Conservation (phyloP, 768 basidiomycete species). For the Leccinum longicurvipes region DNA sequence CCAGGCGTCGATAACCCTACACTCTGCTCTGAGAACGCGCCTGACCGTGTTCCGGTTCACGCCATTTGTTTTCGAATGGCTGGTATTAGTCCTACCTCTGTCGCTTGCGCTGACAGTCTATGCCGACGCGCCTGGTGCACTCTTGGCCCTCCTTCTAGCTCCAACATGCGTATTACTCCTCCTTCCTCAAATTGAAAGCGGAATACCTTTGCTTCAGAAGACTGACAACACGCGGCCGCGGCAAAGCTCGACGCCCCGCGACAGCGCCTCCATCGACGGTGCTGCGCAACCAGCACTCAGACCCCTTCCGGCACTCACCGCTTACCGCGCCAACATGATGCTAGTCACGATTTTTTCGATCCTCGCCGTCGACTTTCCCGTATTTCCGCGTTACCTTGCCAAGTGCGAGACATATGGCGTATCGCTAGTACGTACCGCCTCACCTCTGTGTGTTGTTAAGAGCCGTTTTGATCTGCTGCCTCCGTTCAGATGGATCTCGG, state of each 20-base stretch:
- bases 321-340: constrained; percentile 94
- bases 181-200: constrained; percentile 39
- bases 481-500: constrained; percentile 88
- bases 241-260: background rate
- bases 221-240: constrained; percentile 3
- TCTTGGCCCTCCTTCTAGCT: constrained; percentile 48
- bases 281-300: constrained; percentile 15
- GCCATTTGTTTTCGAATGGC: constrained; percentile 51
- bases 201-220: constrained; percentile 53
- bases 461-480: background rate
- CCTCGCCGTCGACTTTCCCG: constrained; percentile 91
- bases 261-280: background rate
- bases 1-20: constrained; percentile 70
- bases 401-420: constrained; percentile 96
- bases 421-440: constrained; percentile 64
- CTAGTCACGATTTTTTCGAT: constrained; percentile 88
- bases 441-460: background rate
- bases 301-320: constrained; percentile 74
- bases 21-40: constrained; percentile 57
- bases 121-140: constrained; percentile 50
- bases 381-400: constrained; percentile 83
- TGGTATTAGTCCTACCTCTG: constrained; percentile 70
- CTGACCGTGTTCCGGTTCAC: constrained; percentile 36
- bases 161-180: constrained; percentile 45
- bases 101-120: constrained; percentile 78